Base-by-base conservation (phyloP, 2,329 filamentous ascomycete species). In the Graphium sp. region DNA sequence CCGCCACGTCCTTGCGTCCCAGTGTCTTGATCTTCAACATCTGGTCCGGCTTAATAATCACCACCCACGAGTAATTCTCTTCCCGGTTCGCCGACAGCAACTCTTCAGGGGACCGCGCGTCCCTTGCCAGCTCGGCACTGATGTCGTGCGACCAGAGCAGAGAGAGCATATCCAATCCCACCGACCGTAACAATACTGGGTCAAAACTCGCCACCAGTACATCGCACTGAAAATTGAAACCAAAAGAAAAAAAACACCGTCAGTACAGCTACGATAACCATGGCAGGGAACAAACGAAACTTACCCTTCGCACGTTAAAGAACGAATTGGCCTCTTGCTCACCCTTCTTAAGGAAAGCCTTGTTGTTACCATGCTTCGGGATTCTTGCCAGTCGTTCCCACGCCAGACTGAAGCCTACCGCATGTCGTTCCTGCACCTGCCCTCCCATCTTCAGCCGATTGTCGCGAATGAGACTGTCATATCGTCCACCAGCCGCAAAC, bases 161-260 rank as follows among this genome's bases (percentile, higher is more conserved):
- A 32, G 78, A 72, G 7, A 94, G 57, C 23, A 94, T 62, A 38
- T 80, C 76, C 15, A 93, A 59, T 2, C 84, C 85, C 0, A 67
- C 65, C 1, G 76, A 78, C 22, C 81, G 73, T 9, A 94, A 65
- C 4, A 83, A 66, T 4, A 71, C 65, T 0, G 76, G 57, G 43
- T 93, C 84, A 41, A 92, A 91, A 41, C 83, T 87, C 8, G 84
- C 80, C 21, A 98, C 74, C 4, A 95, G 69, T 10, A 89, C 80
- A 47, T 95, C 85, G 43, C 85, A 93, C 62, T 82, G 41, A 15
- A 35, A 13, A 6, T 8, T n/a, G n/a, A n/a, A n/a, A n/a, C n/a
- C n/a, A n/a, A n/a, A 12, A 4, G 25, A 34, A 9, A 34, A 20
- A 13, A 29, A 6, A 18, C 17, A 12, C 29, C 41, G 38, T 41